phyloP scores from a whole-genome alignment of 345 rosid genomes.

The Gossypium thurberi region DNA sequence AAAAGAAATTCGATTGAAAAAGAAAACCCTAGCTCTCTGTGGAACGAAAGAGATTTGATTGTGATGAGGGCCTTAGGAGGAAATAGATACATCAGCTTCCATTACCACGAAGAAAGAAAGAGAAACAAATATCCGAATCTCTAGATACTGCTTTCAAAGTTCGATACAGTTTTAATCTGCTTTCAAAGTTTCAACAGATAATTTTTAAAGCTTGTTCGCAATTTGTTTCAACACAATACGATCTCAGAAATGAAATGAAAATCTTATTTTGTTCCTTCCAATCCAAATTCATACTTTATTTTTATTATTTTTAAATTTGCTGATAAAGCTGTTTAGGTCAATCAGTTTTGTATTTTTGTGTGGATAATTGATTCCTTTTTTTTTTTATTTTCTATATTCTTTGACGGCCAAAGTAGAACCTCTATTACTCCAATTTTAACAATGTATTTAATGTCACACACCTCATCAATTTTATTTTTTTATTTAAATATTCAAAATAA shows the following conservation, averaged over 20 bases:
- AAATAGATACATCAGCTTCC: constrained; percentile 87
- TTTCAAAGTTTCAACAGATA: neutral
- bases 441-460: too few relatives aligned
- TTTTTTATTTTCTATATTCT: too few relatives aligned
- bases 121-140: neutral
- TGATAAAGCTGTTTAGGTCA: neutral
- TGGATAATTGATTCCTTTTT: neutral
- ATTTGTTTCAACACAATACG: neutral
- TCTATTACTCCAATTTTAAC: too few relatives aligned
- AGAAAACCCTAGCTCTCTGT: constrained; percentile 2
- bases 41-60: neutral
- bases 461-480: too few relatives aligned
- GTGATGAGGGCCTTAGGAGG: constrained; percentile 27
- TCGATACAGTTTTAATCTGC: neutral
- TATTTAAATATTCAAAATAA: too few relatives aligned
- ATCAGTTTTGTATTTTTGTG: neutral
- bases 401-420: too few relatives aligned
- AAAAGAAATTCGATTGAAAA: constrained; percentile 4
- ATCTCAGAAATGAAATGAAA: neutral
- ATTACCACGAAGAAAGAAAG: constrained; percentile 28
- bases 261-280: neutral
- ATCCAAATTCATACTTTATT: neutral
- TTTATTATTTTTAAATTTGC: neutral
- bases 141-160: constrained; percentile 2
- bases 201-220: neutral